A percentile compares a stretch with the other conserved stretches of the same genome.
phyloP scores from a whole-genome alignment of 1,284 basidiomycete genomes.

The Kwoniella shivajii region DNA sequence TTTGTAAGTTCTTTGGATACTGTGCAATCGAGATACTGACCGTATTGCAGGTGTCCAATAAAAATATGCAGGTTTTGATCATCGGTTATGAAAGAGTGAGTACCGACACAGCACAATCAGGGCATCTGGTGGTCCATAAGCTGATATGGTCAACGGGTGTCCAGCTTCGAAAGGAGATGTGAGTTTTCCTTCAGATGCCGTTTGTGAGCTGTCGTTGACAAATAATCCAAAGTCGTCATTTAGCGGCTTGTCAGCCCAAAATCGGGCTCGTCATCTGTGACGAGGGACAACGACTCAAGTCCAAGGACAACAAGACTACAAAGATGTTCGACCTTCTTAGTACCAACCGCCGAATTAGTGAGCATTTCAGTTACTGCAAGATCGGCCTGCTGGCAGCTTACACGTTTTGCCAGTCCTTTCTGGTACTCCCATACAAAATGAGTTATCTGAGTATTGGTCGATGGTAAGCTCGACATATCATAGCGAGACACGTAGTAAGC shows the following conservation, averaged over 20 bases:
- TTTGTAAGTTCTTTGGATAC: conserved; percentile 63
- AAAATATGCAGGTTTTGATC: conserved; percentile 77
- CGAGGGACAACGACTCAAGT: conserved; percentile 95
- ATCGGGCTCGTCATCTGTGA: conserved; percentile 95
- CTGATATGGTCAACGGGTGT: background rate
- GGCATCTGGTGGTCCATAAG: background rate
- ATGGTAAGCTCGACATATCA: conserved; percentile 65
- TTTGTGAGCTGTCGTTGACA: background rate
- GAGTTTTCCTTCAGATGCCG: conserved; percentile 27
- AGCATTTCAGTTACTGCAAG: conserved; percentile 3
- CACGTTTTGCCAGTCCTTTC: conserved; percentile 67
- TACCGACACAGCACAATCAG: no score
- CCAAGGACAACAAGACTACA: conserved; percentile 83
- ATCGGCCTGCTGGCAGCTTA: background rate
- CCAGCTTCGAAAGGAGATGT: conserved; percentile 76
- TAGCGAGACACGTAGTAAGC: no score
- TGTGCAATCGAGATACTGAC: background rate
- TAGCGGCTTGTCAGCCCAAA: conserved; percentile 62
- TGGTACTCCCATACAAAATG: conserved; percentile 97
- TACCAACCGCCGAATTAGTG: conserved; percentile 68
- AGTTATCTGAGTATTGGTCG: conserved; percentile 90
- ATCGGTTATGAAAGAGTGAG: conserved; percentile 84
- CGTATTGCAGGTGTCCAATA: conserved; percentile 57
- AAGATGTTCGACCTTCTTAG: conserved; percentile 79
- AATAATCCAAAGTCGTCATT: conserved; percentile 41